Conservation (phyloP, 768 basidiomycete species). For the Vararia minispora region DNA sequence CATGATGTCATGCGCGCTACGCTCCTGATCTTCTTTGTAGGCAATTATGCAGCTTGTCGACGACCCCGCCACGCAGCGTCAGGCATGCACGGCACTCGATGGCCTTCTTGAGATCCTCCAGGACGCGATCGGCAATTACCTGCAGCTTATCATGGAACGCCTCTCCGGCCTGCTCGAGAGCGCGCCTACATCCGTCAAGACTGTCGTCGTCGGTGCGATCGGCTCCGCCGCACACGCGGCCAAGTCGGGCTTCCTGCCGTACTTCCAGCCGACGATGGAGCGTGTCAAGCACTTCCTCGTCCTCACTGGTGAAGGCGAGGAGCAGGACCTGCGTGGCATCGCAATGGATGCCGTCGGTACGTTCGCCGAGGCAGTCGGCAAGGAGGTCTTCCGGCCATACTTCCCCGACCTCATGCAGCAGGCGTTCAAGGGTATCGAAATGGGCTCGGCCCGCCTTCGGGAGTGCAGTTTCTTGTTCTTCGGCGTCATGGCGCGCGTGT, state of each 20-base stretch:
- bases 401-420: constrained; percentile 95
- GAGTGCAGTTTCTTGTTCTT: constrained; percentile 99
- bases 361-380: constrained; percentile 93
- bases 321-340: constrained; percentile 89
- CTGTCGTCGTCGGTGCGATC: constrained; percentile 94
- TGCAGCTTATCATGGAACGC: constrained; percentile 89
- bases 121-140: constrained; percentile 83
- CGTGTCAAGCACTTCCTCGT: constrained; percentile 82
- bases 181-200: constrained; percentile 79
- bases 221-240: constrained; percentile 97
- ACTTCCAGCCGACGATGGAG: constrained; percentile 87
- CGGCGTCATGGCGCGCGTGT: constrained; percentile 96
- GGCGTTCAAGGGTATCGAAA: constrained; percentile 81
- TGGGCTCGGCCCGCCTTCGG: constrained; percentile 77
- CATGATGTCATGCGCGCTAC: neutral
- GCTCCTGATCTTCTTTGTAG: constrained; percentile 24
- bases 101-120: constrained; percentile 91
- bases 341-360: constrained; percentile 99
- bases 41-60: constrained; percentile 87
- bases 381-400: constrained; percentile 89
- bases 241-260: constrained; percentile 81
- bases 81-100: constrained; percentile 96
- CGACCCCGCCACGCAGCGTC: constrained; percentile 75
- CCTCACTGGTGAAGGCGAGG: constrained; percentile 81
- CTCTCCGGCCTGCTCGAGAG: constrained; percentile 79